Base-by-base conservation (phyloP, 805 yeast genomes). In the Saccharomycopsis capsularis region DNA sequence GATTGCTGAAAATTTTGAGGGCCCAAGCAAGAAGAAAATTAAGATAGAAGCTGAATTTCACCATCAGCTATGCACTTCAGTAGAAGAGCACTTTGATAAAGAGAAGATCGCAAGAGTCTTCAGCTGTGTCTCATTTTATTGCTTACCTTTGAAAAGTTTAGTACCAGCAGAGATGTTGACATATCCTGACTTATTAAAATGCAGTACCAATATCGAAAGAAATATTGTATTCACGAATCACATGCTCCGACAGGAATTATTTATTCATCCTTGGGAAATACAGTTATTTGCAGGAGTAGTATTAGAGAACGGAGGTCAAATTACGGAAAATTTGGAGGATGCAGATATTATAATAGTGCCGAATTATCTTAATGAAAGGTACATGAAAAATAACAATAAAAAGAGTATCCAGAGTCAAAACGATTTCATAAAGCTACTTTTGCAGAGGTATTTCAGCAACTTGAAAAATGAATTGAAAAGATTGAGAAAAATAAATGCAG, bases 281-380 rank as follows among this genome's bases (percentile, higher is more conserved):
- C 16, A 38, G 3, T 7, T 11, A 25, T 21, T 48, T 42, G 41
- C 27, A 13, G 38, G 5, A 19, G 25, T 18, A 24, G 35, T 35
- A 36, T 13, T 24, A 6, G 24, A 30, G 44, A 43, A 75, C 43
- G 81, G 78, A 22, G 85, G 79, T 1, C 63, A 60, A 2, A 40
- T 68, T 3, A 58, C 68, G 0, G 52, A 56, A 2, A 48, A 54
- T 1, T 21, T 70, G 1, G 50, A 46, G 2, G 60, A 62, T 3
- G 64, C 73, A 39, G 66, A 73, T 32, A 57, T 71, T 19, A 65
- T 79, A 4, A 63, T 80, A 15, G 66, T 68, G 15, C 60, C 63
- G 9, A 39, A 48, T n/a, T 44, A 44, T 27, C 11, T 49, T 3
- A 40, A 22, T 3, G 18, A 30, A 37, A 18, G n/a, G 19, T 34